Evolutionary conservation across 805 yeast species (phyloP).

Genomic region (Candida insectorum): DNA sequence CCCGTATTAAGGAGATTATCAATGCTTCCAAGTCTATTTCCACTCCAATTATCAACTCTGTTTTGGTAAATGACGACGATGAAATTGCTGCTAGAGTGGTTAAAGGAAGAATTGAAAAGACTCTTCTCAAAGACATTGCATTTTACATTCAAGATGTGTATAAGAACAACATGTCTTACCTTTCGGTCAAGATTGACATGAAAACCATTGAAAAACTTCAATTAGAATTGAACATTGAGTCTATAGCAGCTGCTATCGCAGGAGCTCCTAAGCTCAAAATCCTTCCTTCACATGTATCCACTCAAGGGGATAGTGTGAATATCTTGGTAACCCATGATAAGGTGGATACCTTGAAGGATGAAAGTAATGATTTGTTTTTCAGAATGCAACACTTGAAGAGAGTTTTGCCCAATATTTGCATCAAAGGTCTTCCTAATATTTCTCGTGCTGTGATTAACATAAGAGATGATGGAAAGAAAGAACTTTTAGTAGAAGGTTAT

Average conservation of each 20-base stretch:
- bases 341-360: constrained; percentile 29
- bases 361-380: constrained; percentile 61
- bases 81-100: constrained; percentile 98
- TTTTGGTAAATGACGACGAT: constrained; percentile 85
- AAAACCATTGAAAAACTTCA: constrained; percentile 85
- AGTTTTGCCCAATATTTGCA: constrained; percentile 80
- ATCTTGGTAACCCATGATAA: constrained; percentile 53
- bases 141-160: constrained; percentile 92
- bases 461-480: constrained; percentile 80
- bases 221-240: constrained; percentile 81
- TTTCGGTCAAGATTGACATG: constrained; percentile 79
- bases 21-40: constrained; percentile 94
- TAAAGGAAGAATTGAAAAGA: constrained; percentile 95
- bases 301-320: constrained; percentile 65
- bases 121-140: constrained; percentile 80
- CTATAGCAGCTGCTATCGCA: constrained; percentile 78
- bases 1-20: constrained; percentile 97
- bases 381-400: constrained; percentile 88
- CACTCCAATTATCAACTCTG: constrained; percentile 95
- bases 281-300: constrained; percentile 62
- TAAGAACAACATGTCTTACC: constrained; percentile 68
- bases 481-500: constrained; percentile 94
- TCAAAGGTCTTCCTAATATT: constrained; percentile 88
- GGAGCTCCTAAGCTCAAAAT: constrained; percentile 89
- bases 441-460: constrained; percentile 96